phyloP scores from a whole-genome alignment of 768 basidiomycete species.

The Cyclocybe cylindracea region DNA sequence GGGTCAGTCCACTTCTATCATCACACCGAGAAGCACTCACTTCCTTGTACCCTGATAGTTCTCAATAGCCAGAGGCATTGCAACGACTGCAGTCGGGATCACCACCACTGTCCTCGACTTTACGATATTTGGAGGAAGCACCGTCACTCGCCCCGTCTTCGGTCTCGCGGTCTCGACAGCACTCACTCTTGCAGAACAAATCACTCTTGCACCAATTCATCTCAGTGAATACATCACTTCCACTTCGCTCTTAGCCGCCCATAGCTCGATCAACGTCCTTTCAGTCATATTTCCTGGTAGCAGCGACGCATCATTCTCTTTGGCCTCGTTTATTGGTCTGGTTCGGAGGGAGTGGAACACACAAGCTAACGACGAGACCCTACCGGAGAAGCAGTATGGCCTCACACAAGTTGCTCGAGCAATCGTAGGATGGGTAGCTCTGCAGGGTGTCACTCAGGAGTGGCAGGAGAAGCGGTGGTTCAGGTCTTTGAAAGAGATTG shows the following conservation, averaged over 20 bases:
- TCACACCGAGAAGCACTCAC: background rate
- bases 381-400: constrained; percentile 63
- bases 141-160: constrained; percentile 58
- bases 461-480: constrained; percentile 79
- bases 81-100: constrained; percentile 56
- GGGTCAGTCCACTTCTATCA: constrained; percentile 45
- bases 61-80: constrained; percentile 62
- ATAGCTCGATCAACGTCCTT: constrained; percentile 74
- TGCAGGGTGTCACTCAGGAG: constrained; percentile 81
- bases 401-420: constrained; percentile 68
- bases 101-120: constrained; percentile 65
- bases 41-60: constrained; percentile 45
- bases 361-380: constrained; percentile 47
- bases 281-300: constrained; percentile 72
- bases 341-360: constrained; percentile 74
- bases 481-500: constrained; percentile 63
- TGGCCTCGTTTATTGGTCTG: constrained; percentile 76
- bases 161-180: constrained; percentile 60
- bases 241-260: constrained; percentile 71
- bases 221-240: constrained; percentile 77
- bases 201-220: constrained; percentile 74
- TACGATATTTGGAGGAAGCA: constrained; percentile 62
- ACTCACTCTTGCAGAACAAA: constrained; percentile 66
- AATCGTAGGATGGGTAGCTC: constrained; percentile 76
- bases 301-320: constrained; percentile 79